A percentile compares a stretch with the other conserved stretches of the same genome.
Evolutionary conservation across 164 flowering plant genomes (phyloP).

Genomic region (Kingdonia uniflora): DNA sequence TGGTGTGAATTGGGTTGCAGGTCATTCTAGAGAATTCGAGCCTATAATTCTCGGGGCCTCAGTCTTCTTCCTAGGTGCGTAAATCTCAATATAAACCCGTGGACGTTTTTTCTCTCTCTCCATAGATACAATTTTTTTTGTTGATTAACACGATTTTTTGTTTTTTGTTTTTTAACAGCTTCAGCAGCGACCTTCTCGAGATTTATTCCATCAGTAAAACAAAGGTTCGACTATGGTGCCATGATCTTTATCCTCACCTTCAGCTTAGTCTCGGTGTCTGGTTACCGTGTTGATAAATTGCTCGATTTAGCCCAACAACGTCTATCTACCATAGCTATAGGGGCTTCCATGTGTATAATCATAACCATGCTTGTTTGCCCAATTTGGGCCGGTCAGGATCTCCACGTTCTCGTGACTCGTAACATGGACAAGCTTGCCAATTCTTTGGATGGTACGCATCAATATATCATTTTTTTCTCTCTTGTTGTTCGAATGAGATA

Average conservation of each 20-base stretch:
- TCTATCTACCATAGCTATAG: conserved; percentile 59
- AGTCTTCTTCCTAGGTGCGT: conserved; percentile 59
- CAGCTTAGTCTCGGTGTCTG: conserved; percentile 69
- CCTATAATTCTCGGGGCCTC: conserved; percentile 47
- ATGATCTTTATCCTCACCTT: conserved; percentile 76
- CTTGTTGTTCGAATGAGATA: too few species aligned
- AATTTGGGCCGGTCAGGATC: conserved; percentile 75
- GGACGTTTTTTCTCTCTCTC: too few species aligned
- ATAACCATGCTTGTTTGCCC: conserved; percentile 49
- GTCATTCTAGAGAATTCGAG: conserved; percentile 43
- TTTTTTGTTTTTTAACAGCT: conserved; percentile 35
- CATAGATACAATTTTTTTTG: background rate
- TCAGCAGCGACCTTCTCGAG: conserved; percentile 63
- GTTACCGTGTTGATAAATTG: conserved; percentile 54
- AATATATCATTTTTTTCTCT: background rate
- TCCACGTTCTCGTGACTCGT: conserved; percentile 32
- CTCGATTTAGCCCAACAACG: conserved; percentile 46
- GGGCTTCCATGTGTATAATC: conserved; percentile 47
- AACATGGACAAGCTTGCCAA: conserved; percentile 66
- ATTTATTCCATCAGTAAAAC: conserved; percentile 61
- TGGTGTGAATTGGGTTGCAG: conserved; percentile 58
- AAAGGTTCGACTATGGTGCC: conserved; percentile 65
- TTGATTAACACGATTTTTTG: too few species aligned
- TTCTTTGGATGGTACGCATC: conserved; percentile 51
- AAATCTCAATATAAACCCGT: too few species aligned